Base-by-base conservation (phyloP, 2,329 filamentous ascomycete genomes). In the Diaporthe vaccinii region DNA sequence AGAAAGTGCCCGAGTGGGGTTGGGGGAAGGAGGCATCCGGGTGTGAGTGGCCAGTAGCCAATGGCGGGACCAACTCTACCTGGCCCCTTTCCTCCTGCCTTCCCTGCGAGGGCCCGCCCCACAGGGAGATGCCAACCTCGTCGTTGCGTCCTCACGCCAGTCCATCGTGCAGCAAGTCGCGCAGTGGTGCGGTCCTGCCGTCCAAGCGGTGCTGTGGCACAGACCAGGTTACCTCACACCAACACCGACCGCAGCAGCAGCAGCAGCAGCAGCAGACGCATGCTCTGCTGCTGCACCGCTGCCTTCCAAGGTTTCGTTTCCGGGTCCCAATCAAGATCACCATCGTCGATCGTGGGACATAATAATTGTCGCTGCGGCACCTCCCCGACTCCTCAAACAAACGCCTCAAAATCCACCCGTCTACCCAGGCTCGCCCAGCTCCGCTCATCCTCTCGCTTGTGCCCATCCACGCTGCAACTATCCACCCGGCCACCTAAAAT, bases 221-320 rank as follows among this genome's bases (percentile, higher is more conserved):
- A 68, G 65, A 68, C 65, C 65, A 68, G 65, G 65, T 68, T 68
- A 22, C 65, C 65, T 68, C 62, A 39, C 44, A 55, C 53, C 51
- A 55, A 10, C 53, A 55, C 25, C 51, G 28, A 17, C 53, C 28
- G 14, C 53, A 31, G 25, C 53, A 9, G 25, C 25, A 55, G 25
- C 25, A 8, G 25, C 51, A 55, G 51, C 14, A 55, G 51, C 20
- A 55, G n/a, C n/a, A 55, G 36, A 36, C 10, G 5, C 57, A 36
- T 20, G 57, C 34, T 61, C 34, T 36, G 25, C 28, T 31, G n/a
- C 53, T 34, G 36, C 36, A 39, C 36, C 28, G 20, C 44, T 49
- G 8, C 20, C 53, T 31, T 28, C n/a, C 59, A 44, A 46, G 39
- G 59, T 44, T 62, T 62, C 15, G 6, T 61, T 41, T 36, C 34